phyloP scores from a whole-genome alignment of 129 eudicot genomes.

The Chrysanthemum makinoi region DNA sequence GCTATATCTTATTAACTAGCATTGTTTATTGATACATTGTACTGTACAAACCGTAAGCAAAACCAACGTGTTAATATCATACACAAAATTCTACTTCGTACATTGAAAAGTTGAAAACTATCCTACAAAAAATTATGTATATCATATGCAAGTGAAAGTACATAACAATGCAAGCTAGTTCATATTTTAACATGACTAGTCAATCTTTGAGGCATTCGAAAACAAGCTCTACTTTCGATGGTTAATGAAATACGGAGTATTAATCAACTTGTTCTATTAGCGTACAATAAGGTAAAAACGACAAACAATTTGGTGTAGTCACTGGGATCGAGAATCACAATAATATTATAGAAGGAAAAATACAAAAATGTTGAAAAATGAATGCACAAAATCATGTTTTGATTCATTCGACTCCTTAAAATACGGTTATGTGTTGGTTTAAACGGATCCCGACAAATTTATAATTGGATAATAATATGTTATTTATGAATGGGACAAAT shows the following conservation, averaged over 20 bases:
- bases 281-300: conserved; percentile 32
- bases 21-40: neutral
- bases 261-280: conserved; percentile 18
- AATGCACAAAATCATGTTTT: conserved; percentile 28
- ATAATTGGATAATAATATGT: conserved; percentile 12
- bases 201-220: conserved; percentile 11
- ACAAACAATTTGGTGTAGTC: conserved; percentile 31
- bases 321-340: conserved; percentile 32
- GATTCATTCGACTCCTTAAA: conserved; percentile 35
- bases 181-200: conserved; percentile 8
- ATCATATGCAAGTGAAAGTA: neutral
- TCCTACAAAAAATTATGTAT: neutral
- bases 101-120: neutral
- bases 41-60: neutral
- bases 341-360: conserved; percentile 21
- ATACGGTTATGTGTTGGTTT: conserved; percentile 36
- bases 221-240: neutral
- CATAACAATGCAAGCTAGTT: too few relatives aligned
- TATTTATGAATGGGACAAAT: conserved; percentile 20
- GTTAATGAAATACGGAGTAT: neutral
- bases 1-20: neutral
- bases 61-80: neutral
- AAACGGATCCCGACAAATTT: conserved; percentile 33
- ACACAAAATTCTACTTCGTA: neutral
- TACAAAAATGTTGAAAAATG: conserved; percentile 26